Evolutionary conservation across 108 stramenopile species (phyloP).

Genomic region (Aurantiochytrium sp.): DNA sequence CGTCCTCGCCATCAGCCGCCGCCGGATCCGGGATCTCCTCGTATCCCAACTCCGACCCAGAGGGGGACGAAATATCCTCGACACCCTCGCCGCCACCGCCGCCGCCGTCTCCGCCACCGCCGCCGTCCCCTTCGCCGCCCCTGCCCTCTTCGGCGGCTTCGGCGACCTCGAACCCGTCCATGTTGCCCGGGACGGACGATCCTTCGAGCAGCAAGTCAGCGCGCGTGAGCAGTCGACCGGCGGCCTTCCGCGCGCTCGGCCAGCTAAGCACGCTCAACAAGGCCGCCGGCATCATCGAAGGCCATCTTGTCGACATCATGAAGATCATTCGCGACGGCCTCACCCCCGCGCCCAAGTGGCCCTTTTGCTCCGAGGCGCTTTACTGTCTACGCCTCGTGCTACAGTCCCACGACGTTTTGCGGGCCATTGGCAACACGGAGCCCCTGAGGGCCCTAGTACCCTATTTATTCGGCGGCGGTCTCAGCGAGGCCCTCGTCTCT

Average conservation of each 20-base stretch:
- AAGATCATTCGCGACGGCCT: constrained; percentile 60
- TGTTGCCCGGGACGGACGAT: not conserved
- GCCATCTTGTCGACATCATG: constrained; percentile 51
- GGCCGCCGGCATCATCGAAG: constrained; percentile 39
- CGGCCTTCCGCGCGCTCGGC: not conserved
- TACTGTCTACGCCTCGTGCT: constrained; percentile 71
- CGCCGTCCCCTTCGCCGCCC: too few species aligned
- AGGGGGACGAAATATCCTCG: too few species aligned
- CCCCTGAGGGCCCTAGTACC: constrained; percentile 70
- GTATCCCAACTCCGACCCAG: too few species aligned
- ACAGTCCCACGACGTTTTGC: constrained; percentile 78
- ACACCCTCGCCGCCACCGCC: too few species aligned
- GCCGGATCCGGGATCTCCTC: not conserved
- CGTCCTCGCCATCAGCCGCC: not conserved
- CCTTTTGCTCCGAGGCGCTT: constrained; percentile 58
- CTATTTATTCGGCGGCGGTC: constrained; percentile 78
- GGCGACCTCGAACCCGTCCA: too few species aligned
- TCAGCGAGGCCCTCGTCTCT: constrained; percentile 76
- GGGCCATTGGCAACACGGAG: constrained; percentile 48
- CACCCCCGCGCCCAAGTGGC: not conserved
- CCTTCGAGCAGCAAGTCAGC: not conserved
- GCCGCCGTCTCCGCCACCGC: too few species aligned
- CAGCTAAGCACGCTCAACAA: constrained; percentile 10
- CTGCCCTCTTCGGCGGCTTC: too few species aligned
- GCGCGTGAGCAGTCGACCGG: not conserved